Conservation (phyloP, 805 yeast genomes). For the Metschnikowia kofuensis region DNA sequence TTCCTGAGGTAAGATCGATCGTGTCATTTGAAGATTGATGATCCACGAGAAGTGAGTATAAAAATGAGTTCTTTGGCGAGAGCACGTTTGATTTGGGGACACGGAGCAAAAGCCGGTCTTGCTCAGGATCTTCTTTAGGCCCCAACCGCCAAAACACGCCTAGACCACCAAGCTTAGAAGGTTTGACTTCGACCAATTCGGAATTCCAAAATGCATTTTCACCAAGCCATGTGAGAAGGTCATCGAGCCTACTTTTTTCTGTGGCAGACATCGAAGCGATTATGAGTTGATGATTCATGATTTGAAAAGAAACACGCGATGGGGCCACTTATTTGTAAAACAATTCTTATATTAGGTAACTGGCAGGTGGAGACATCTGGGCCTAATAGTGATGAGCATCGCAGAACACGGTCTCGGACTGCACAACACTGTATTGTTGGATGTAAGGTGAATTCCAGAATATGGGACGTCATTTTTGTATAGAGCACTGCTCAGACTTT, state of each 20-base stretch:
- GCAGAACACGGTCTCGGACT: too few relatives aligned
- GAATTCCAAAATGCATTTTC: constrained; percentile 56
- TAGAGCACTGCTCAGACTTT: too few relatives aligned
- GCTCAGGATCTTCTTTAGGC: constrained; percentile 22
- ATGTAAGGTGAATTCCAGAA: too few relatives aligned
- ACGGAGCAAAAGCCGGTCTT: constrained; percentile 44
- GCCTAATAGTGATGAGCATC: too few relatives aligned
- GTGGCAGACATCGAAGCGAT: constrained; percentile 16
- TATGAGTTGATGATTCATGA: too few relatives aligned
- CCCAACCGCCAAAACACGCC: constrained; percentile 61
- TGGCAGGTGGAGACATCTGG: too few relatives aligned
- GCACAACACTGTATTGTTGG: too few relatives aligned
- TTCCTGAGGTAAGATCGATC: constrained; percentile 48
- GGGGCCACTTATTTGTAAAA: too few relatives aligned
- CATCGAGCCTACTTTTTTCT: constrained; percentile 18
- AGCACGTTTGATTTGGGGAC: constrained; percentile 61
- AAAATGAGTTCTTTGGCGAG: constrained; percentile 54
- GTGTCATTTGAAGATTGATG: constrained; percentile 22
- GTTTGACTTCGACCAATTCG: constrained; percentile 39
- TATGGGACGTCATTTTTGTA: too few relatives aligned
- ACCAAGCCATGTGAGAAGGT: constrained; percentile 51
- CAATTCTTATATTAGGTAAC: too few relatives aligned
- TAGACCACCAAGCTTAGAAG: constrained; percentile 58
- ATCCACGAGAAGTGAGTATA: constrained; percentile 67
- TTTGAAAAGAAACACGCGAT: too few relatives aligned